phyloP scores from a whole-genome alignment of 768 basidiomycete genomes.

The Trametes punicea region DNA sequence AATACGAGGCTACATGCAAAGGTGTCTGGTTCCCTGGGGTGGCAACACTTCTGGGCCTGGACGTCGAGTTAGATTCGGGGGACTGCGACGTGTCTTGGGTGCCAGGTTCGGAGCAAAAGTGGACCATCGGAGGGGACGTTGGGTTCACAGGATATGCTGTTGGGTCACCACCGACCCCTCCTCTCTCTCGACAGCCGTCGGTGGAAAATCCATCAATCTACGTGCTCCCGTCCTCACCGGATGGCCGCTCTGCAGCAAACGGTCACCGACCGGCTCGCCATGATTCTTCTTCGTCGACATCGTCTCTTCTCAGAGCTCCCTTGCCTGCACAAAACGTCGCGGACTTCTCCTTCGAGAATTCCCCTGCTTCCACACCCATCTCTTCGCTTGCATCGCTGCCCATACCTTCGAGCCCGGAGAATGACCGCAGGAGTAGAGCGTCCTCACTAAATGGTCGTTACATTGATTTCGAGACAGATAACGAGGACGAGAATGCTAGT shows the following conservation, averaged over 20 bases:
- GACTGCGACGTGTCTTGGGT: constrained; percentile 71
- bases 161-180: constrained; percentile 37
- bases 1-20: constrained; percentile 71
- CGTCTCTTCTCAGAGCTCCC: constrained; percentile 71
- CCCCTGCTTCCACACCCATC: constrained; percentile 48
- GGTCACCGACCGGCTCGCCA: constrained; percentile 24
- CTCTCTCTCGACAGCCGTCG: constrained; percentile 44
- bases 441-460: constrained; percentile 32
- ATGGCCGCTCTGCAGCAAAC: constrained; percentile 12
- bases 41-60: constrained; percentile 76
- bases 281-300: constrained; percentile 13
- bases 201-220: constrained; percentile 22
- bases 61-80: constrained; percentile 65
- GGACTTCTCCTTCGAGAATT: constrained; percentile 77
- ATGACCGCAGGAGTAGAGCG: constrained; percentile 37
- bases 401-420: constrained; percentile 32
- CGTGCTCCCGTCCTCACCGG: constrained; percentile 26
- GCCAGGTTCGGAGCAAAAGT: constrained; percentile 44
- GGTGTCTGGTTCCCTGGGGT: constrained; percentile 83
- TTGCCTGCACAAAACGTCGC: constrained; percentile 59
- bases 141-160: constrained; percentile 75
- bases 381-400: constrained; percentile 39
- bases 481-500: constrained; percentile 23
- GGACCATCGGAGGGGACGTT: constrained; percentile 59
- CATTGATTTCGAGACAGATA: constrained; percentile 21